Conservation (phyloP, 768 basidiomycete species). For the Lyophyllum decastes region DNA sequence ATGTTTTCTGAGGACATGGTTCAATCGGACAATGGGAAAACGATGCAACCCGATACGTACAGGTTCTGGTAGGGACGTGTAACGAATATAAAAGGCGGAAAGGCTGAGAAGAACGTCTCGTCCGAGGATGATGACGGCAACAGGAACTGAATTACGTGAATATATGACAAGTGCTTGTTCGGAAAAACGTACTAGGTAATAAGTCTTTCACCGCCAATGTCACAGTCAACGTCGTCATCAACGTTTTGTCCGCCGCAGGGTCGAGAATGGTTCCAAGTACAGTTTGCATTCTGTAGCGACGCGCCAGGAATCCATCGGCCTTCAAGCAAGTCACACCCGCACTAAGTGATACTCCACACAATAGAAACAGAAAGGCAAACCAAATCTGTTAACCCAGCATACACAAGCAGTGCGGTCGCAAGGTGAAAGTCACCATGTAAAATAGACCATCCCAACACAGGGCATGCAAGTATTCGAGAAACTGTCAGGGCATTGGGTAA, state of each 20-base stretch:
- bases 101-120: slow-evolving; percentile 85
- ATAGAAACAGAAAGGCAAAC: slow-evolving; percentile 47
- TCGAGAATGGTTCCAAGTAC: slow-evolving; percentile 97
- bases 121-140: slow-evolving; percentile 86
- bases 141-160: slow-evolving; percentile 57
- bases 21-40: not conserved
- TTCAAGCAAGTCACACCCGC: slow-evolving; percentile 29
- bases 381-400: slow-evolving; percentile 91
- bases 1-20: slow-evolving; percentile 71
- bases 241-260: slow-evolving; percentile 93
- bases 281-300: slow-evolving; percentile 82
- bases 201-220: slow-evolving; percentile 83
- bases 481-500: slow-evolving; percentile 88
- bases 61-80: slow-evolving; percentile 83
- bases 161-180: not conserved
- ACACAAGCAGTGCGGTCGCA: slow-evolving; percentile 83
- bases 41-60: slow-evolving; percentile 45
- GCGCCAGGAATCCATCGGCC: slow-evolving; percentile 91
- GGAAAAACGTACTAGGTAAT: slow-evolving; percentile 68
- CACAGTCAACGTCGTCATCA: slow-evolving; percentile 93
- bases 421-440: slow-evolving; percentile 75
- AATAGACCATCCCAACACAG: slow-evolving; percentile 89
- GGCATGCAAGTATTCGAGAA: slow-evolving; percentile 87
- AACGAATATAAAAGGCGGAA: slow-evolving; percentile 92
- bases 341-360: slow-evolving; percentile 10